Evolutionary conservation across 129 eudicot species (phyloP).

Genomic region (Erigeron canadensis): DNA sequence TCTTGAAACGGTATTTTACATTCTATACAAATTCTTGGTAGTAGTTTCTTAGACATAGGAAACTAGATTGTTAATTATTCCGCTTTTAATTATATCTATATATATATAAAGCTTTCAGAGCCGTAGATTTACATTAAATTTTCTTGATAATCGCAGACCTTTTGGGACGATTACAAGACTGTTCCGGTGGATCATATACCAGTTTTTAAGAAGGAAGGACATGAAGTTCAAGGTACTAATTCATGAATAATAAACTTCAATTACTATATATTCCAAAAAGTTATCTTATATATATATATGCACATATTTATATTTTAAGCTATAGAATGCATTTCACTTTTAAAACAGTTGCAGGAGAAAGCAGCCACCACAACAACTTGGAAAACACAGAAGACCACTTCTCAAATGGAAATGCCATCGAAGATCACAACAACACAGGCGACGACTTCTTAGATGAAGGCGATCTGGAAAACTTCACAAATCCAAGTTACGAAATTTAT

Average conservation of each 20-base stretch:
- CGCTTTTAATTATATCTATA: no score
- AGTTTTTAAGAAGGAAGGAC: constrained; percentile 41
- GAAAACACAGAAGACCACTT: constrained; percentile 39
- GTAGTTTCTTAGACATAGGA: background rate
- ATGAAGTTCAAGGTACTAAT: constrained; percentile 48
- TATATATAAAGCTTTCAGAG: no score
- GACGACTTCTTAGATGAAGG: constrained; percentile 57
- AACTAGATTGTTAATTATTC: no score
- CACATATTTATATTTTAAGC: background rate
- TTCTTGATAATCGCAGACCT: constrained; percentile 44
- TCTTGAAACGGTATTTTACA: constrained; percentile 60
- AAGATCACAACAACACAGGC: constrained; percentile 33
- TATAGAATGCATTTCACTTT: constrained; percentile 11
- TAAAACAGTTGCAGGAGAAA: constrained; percentile 51
- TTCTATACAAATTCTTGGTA: background rate
- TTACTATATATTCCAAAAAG: constrained; percentile 6
- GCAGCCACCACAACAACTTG: constrained; percentile 46
- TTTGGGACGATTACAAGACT: constrained; percentile 59
- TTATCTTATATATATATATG: background rate
- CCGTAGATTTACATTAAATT: background rate
- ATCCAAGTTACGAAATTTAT: constrained; percentile 53
- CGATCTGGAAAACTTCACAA: constrained; percentile 54
- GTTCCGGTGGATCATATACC: constrained; percentile 67
- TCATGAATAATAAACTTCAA: background rate
- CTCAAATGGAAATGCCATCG: constrained; percentile 36